Evolutionary conservation across 1,284 basidiomycete genomes (phyloP), one percentile per base, ranked within the genome.

Genomic region (Pascua sp.): DNA sequence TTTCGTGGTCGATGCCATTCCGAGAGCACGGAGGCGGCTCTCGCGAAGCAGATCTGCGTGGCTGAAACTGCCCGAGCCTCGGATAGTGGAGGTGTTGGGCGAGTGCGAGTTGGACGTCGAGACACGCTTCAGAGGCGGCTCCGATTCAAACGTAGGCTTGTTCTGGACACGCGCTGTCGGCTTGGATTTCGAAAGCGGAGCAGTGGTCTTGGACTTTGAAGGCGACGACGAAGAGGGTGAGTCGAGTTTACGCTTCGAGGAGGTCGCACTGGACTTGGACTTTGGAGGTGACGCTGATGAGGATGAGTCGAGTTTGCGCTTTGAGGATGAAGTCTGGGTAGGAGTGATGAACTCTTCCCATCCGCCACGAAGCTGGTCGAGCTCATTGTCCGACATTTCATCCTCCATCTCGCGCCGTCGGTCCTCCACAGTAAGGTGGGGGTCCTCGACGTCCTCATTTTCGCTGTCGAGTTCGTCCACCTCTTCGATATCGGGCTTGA

Each of bases 301-400:
- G 18, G n/a, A 51, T 45, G n/a, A 10, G 37, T 39, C 42, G 47
- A 37, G n/a, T 32, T 54, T 32, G 17, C 52, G 36, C 52, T 32
- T 47, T 32, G 42, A 11, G 8, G 39, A 42, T 8, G 49, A 24
- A 4, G 24, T 32, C 24, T 3, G 4, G 24, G 24, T 45, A 8
- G 4, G 36, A 37, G 37, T 40, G 9, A 56, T 16, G 42, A 57
- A 69, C 8, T 73, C 66, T 44, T 72, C 55, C 72, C 71, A 74
- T 36, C 68, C 67, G 9, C 67, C 67, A 49, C 70, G 49, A 9
- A 74, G 57, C 4, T 51, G 61, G 11, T 64, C 59, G 44, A 53
- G 62, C 58, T 74, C 73, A 11, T 64, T 63, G 2, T 68, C 65
- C n/a, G 62, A 57, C 72, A 72, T 70, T 43, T 73, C 71, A 8